Conservation (phyloP, 2,329 filamentous ascomycete species). For the Penicillium concentricum region DNA sequence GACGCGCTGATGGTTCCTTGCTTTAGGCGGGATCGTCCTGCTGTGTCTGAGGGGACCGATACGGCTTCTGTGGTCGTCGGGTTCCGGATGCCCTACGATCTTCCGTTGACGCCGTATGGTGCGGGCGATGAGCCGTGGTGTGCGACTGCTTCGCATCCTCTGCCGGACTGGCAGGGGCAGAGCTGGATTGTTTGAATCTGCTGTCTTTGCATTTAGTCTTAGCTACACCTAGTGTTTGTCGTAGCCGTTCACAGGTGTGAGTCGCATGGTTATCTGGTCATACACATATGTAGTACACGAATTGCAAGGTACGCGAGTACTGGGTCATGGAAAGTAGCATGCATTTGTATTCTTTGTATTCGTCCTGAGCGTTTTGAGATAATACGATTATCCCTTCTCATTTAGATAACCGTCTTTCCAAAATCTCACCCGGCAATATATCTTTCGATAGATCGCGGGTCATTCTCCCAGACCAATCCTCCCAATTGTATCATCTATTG, state of each 20-base stretch:
- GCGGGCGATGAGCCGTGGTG: slow-evolving; percentile 73
- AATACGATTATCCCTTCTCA: background rate
- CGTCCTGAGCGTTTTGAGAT: background rate
- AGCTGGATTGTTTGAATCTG: slow-evolving; percentile 59
- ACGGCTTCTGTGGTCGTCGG: slow-evolving; percentile 54
- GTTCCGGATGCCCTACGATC: slow-evolving; percentile 76
- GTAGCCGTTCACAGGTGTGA: background rate
- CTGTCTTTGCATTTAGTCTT: slow-evolving; percentile 4
- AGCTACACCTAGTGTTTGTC: background rate
- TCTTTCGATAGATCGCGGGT: background rate
- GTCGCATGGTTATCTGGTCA: background rate
- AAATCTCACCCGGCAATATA: background rate
- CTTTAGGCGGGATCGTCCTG: slow-evolving; percentile 62
- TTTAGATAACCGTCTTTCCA: background rate
- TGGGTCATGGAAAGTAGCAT: slow-evolving; percentile 9
- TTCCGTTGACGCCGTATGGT: slow-evolving; percentile 68
- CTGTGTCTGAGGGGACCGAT: background rate
- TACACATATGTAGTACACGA: too few relatives aligned
- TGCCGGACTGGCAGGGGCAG: slow-evolving; percentile 57
- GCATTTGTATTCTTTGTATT: slow-evolving; percentile 7
- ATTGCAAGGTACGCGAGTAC: background rate
- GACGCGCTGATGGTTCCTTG: slow-evolving; percentile 63
- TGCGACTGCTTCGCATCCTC: slow-evolving; percentile 57
- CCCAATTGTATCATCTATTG: slow-evolving; percentile 10
- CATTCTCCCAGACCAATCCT: background rate